Conservation (phyloP, 139 green algal species). For the Auxenochlorella pyrenoidosa region DNA sequence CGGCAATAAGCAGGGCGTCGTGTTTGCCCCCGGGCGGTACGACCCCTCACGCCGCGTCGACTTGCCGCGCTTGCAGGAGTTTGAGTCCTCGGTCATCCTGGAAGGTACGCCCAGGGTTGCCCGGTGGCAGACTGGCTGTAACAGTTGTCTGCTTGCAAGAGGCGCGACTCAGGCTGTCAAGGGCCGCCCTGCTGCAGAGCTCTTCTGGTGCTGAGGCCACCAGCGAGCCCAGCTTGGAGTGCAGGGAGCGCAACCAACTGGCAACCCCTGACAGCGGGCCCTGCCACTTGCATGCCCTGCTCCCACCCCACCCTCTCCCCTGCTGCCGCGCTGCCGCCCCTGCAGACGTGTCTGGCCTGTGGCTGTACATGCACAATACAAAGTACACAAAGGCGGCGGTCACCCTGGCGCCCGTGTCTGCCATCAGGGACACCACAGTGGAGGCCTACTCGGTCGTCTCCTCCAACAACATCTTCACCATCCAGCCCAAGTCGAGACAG, state of each 20-base stretch:
- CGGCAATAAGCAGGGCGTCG: background rate
- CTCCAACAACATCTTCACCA: background rate
- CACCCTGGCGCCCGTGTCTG: background rate
- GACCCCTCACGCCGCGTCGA: background rate
- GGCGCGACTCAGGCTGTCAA: too few relatives aligned
- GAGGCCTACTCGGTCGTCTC: background rate
- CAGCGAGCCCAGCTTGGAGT: too few relatives aligned
- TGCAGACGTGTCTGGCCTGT: background rate
- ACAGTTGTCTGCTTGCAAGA: too few relatives aligned
- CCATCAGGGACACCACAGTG: background rate
- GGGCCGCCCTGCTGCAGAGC: too few relatives aligned
- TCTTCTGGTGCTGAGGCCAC: too few relatives aligned
- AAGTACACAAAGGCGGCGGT: background rate
- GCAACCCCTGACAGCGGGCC: background rate
- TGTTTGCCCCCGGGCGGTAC: background rate
- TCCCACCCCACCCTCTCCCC: background rate
- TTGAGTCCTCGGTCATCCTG: background rate
- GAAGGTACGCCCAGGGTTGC: background rate
- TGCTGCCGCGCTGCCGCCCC: background rate
- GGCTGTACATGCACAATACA: slow-evolving; percentile 5
- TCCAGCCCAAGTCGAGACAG: background rate
- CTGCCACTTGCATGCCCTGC: background rate
- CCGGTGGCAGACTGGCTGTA: too few relatives aligned
- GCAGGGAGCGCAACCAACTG: too few relatives aligned
- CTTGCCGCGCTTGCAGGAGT: background rate